Evolutionary conservation across 257 asterid species (phyloP), one percentile per base, ranked within the genome.

Genomic region (Leptodermis oblonga): DNA sequence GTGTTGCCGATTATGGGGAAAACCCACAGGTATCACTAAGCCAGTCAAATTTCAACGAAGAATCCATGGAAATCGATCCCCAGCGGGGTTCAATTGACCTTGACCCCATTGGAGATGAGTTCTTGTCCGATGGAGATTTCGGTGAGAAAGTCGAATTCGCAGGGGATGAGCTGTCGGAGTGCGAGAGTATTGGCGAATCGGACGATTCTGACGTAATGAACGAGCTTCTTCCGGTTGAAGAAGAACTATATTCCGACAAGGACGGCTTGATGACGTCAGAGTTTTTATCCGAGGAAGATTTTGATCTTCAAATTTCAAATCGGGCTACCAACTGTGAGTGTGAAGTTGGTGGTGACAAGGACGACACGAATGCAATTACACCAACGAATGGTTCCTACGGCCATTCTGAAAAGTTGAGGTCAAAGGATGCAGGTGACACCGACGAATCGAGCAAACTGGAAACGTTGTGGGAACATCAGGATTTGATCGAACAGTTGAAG

Each of bases 381-480:
- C 36, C 34, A 41, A 66, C 55, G 76, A 54, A 31, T 12, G 70
- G 58, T 10, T 74, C 59, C 6, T 48, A 77, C 26, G 59, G 75
- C 30, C 55, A 75, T 71, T 70, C 77, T n/a, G 85, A 76, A 37
- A 79, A 79, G 65, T 37, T 31, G 6, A 68, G 49, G 70, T 62
- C 80, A 25, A 68, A 76, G 14, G 87, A 78, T 9, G 70, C 84
- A 46, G 73, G 78, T 0, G 65, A 70, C 13, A 41, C 64, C 0
- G 88, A 30, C 9, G 95, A 92, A 68, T 67, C 76, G 11, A 85
- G 83, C 80, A 83, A 86, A 30, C 64, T 90, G 76, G 98, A 92
- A 69, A 77, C 90, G 10, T 72, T 93, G 65, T 94, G 98, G 99
- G 99, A 94, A 67, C 98, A 94, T 86, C 98, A 91, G 77, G 99